Conservation (phyloP, 805 yeast genomes). For the Saccharomycopsis selenospora region DNA sequence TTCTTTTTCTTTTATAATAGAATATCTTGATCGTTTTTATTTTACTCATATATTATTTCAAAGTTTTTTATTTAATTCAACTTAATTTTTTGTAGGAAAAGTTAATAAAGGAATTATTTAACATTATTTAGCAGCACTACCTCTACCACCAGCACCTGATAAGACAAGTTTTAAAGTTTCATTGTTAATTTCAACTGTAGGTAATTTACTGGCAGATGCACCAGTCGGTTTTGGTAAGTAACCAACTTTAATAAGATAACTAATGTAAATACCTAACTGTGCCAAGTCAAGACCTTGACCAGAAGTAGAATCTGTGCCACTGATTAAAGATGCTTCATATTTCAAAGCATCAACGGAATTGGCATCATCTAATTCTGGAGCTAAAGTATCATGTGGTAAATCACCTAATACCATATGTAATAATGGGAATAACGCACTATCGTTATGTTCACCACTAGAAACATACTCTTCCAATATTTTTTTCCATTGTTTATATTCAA, state of each 20-base stretch:
- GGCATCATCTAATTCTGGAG: conserved; percentile 88
- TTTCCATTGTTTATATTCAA: conserved; percentile 77
- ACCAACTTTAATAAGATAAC: conserved; percentile 74
- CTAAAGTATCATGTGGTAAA: conserved; percentile 83
- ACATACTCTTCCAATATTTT: conserved; percentile 68
- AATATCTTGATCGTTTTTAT: no score
- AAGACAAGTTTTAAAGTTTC: conserved; percentile 52
- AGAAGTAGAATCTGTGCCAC: conserved; percentile 43
- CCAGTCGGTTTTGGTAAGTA: conserved; percentile 58
- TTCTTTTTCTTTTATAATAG: no score
- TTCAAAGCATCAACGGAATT: conserved; percentile 70
- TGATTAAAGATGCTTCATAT: conserved; percentile 45
- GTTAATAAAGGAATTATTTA: no score
- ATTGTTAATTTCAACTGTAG: conserved; percentile 46
- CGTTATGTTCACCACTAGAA: conserved; percentile 47
- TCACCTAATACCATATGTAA: conserved; percentile 91
- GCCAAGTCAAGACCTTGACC: conserved; percentile 71
- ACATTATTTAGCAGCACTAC: conserved; percentile 47
- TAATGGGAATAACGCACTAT: conserved; percentile 86
- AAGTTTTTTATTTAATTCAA: no score
- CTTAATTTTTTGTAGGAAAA: no score
- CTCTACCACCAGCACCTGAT: conserved; percentile 70
- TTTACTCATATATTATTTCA: no score
- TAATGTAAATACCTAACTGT: conserved; percentile 67
- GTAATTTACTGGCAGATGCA: conserved; percentile 31